A percentile compares a stretch with the other conserved stretches of the same genome.
phyloP scores from a whole-genome alignment of 371 early-diverging fungal species.

The Mucor circinelloides region DNA sequence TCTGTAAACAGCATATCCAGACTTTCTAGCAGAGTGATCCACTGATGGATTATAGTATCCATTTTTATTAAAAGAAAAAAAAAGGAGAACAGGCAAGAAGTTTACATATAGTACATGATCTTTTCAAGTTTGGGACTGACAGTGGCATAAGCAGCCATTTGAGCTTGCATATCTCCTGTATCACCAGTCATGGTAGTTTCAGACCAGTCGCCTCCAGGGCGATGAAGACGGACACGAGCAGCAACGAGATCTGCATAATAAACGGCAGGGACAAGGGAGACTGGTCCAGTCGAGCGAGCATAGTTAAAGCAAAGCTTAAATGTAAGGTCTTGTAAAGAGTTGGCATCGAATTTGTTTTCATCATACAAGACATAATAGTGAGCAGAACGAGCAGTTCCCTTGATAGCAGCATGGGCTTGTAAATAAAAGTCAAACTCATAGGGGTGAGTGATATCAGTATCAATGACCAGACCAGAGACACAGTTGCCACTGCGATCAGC shows the following conservation, averaged over 20 bases:
- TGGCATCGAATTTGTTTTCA: slow-evolving; percentile 80
- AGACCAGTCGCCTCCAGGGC: slow-evolving; percentile 50
- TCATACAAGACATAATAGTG: slow-evolving; percentile 88
- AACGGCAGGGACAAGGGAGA: slow-evolving; percentile 84
- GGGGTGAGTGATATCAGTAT: slow-evolving; percentile 83
- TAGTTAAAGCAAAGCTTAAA: slow-evolving; percentile 89
- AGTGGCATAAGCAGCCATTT: slow-evolving; percentile 42
- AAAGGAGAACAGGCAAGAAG: no score
- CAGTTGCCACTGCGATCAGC: slow-evolving; percentile 45
- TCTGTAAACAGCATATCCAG: no score
- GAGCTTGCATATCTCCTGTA: slow-evolving; percentile 35
- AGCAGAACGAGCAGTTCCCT: slow-evolving; percentile 92
- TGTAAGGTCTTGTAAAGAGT: slow-evolving; percentile 79
- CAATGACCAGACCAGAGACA: slow-evolving; percentile 91
- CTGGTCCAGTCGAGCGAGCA: slow-evolving; percentile 80
- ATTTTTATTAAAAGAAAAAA: no score
- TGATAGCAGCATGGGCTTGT: slow-evolving; percentile 85
- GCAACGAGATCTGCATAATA: slow-evolving; percentile 95
- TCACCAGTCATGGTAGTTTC: slow-evolving; percentile 46
- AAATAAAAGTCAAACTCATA: slow-evolving; percentile 89
- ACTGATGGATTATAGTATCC: no score
- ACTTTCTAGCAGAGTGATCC: no score
- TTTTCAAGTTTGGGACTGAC: slow-evolving; percentile 28
- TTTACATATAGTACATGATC: slow-evolving; percentile 30
- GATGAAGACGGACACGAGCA: slow-evolving; percentile 82